Conservation (phyloP, 2,329 filamentous ascomycete genomes). For the Myriangium duriaei region DNA sequence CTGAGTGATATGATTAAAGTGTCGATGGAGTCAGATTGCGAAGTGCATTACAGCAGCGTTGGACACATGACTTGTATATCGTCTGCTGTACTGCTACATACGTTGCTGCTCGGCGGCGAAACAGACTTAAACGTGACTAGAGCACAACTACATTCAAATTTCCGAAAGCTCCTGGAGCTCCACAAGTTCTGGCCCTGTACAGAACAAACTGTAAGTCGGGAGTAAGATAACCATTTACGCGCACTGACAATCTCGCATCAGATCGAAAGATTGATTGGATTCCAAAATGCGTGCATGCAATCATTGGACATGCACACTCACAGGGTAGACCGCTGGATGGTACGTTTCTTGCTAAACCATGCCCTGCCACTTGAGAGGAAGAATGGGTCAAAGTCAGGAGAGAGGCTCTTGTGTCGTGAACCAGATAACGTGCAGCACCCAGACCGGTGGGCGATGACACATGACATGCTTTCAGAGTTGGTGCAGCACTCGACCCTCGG, state of each 20-base stretch:
- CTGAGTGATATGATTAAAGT: not conserved
- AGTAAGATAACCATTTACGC: not conserved
- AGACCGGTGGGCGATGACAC: no score
- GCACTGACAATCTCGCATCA: not conserved
- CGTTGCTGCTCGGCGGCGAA: conserved; percentile 4
- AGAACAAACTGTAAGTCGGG: not conserved
- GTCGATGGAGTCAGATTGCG: not conserved
- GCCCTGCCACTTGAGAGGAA: not conserved
- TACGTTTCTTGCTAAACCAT: conserved; percentile 3
- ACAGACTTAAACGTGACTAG: not conserved
- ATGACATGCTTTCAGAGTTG: no score
- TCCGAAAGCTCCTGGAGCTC: conserved; percentile 2
- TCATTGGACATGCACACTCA: conserved; percentile 1
- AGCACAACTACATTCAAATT: not conserved
- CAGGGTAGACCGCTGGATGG: conserved; percentile 2
- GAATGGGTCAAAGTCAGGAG: no score
- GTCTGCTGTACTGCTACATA: conserved; percentile 2
- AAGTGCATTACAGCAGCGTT: conserved; percentile 1
- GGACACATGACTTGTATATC: conserved; percentile 3
- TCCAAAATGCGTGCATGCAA: conserved; percentile 2
- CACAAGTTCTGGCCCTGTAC: not conserved
- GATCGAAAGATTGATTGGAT: conserved; percentile 1
- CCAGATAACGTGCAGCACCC: no score
- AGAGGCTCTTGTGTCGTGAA: no score
- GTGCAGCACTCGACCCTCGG: no score